Percentiles rank a stretch among this genome's conserved stretches.
Evolutionary conservation across 2,329 filamentous ascomycete species (phyloP).

Genomic region (Xylaria arbuscula): DNA sequence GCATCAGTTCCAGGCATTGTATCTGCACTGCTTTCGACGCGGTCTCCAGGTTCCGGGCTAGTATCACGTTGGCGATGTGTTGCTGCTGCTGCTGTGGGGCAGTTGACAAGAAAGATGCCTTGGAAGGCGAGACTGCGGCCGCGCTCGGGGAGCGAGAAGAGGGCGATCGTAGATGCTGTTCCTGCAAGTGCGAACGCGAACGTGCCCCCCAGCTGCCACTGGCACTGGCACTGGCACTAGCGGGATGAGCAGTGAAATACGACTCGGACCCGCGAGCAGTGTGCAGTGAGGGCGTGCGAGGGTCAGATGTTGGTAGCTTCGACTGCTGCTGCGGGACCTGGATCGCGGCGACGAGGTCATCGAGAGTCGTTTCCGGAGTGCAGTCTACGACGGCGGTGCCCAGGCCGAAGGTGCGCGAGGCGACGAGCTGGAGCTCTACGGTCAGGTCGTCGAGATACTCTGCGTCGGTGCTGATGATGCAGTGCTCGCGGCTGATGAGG

Average conservation of each 20-base stretch:
- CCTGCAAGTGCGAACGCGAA: slow-evolving; percentile 1
- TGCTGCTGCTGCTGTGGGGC: slow-evolving; percentile 36
- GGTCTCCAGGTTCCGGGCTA: slow-evolving; percentile 82
- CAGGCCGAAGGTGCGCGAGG: slow-evolving; percentile 77
- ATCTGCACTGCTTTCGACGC: slow-evolving; percentile 83
- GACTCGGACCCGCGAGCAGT: slow-evolving; percentile 38
- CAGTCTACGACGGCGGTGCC: slow-evolving; percentile 78
- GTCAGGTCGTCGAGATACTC: slow-evolving; percentile 73
- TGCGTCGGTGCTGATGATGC: slow-evolving; percentile 81
- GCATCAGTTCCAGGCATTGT: slow-evolving; percentile 81
- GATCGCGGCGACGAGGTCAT: slow-evolving; percentile 81
- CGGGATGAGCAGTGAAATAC: slow-evolving; percentile 28
- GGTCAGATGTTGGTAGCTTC: slow-evolving; percentile 44
- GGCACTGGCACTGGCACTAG: background rate
- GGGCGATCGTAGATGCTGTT: background rate
- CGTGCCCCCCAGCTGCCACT: background rate
- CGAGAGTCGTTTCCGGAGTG: slow-evolving; percentile 76
- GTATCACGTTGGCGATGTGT: slow-evolving; percentile 80
- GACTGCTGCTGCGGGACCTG: slow-evolving; percentile 57
- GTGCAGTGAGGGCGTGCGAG: slow-evolving; percentile 40
- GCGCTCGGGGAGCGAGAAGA: slow-evolving; percentile 18
- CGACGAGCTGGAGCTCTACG: slow-evolving; percentile 78
- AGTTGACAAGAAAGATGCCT: slow-evolving; percentile 11
- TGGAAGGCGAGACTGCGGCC: slow-evolving; percentile 18
- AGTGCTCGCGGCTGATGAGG: slow-evolving; percentile 85